Base-by-base conservation (phyloP, 805 yeast genomes). In the Brettanomyces naardenensis region DNA sequence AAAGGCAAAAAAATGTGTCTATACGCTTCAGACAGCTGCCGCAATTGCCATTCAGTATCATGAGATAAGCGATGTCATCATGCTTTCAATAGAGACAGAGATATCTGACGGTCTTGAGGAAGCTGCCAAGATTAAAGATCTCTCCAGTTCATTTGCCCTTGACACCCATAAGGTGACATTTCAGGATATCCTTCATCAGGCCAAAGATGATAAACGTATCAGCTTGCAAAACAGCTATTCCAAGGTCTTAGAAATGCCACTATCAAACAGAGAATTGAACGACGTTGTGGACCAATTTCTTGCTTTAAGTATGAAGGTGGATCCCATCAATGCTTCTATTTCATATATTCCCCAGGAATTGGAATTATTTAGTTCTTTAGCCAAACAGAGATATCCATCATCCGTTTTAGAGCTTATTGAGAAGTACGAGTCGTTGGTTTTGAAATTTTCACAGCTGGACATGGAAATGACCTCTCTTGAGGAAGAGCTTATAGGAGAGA, bases 281-380 rank as follows among this genome's bases (percentile, higher is more conserved):
- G 26, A 7, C 11, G 11, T 11, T 11, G 26, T 23, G 7, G 15
- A 38, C 3, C 6, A 65, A 33, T 78, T 66, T 46, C 41, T 64
- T 11, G 50, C 53, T 4, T 51, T 78, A 30, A 67, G 65, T 31
- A 56, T 61, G 14, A 57, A 62, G 26, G 53, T 75, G 4, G 61
- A 60, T 4, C 83, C 84, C 1, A 61, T 78, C 15, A 67, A 65
- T 30, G 77, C 72, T 5, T 64, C 83, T 3, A 48, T 71, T 6
- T 65, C 66, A 28, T 67, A 75, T 38, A 61, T 80, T 1, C 81
- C 82, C 0, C 48, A 60, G 17, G 62, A 77, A 46, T 65, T 62
- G 44, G 75, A 53, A 44, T 69, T 49, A 53, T 78, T 62, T 52
- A 59, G 47, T 37, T 47, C 46, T 3, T 44, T 50, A 25, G 48